Evolutionary conservation across 1,139 yeast genomes (phyloP).

Genomic region (Hemisphaericaspora xylanilytica): DNA sequence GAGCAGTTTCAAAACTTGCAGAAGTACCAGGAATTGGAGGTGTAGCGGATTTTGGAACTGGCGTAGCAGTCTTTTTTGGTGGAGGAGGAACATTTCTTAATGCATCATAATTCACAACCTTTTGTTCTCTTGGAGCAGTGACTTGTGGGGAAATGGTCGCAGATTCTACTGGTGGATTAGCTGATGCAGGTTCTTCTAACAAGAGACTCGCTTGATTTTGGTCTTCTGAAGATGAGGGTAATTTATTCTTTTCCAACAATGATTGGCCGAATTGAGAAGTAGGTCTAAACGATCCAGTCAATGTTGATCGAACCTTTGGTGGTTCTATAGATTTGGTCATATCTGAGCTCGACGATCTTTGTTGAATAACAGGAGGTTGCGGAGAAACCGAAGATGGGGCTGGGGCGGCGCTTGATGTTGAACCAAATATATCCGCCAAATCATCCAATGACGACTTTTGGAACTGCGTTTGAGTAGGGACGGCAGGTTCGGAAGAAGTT

Average conservation of each 20-base stretch:
- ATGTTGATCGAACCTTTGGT: conserved; percentile 38
- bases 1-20: conserved; percentile 4
- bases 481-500: conserved; percentile 2
- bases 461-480: conserved; percentile 13
- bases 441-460: conserved; percentile 65
- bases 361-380: conserved; percentile 18
- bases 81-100: conserved; percentile 51
- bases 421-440: conserved; percentile 54
- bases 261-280: conserved; percentile 70
- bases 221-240: conserved; percentile 19
- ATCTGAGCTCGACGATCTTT: conserved; percentile 36
- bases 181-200: conserved; percentile 24
- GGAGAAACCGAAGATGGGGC: conserved; percentile 14
- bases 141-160: conserved; percentile 6
- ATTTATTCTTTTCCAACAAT: conserved; percentile 35
- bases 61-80: conserved; percentile 22
- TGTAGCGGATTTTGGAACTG: conserved; percentile 13
- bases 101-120: conserved; percentile 44
- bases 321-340: conserved; percentile 33
- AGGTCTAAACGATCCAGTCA: conserved; percentile 49
- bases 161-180: conserved; percentile 9
- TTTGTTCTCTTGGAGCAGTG: conserved; percentile 13
- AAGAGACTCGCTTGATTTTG: conserved; percentile 25
- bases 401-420: conserved; percentile 26
- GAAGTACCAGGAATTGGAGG: conserved; percentile 15